Conservation (phyloP, 2,329 filamentous ascomycete species). For the Pseudonectria buxi region DNA sequence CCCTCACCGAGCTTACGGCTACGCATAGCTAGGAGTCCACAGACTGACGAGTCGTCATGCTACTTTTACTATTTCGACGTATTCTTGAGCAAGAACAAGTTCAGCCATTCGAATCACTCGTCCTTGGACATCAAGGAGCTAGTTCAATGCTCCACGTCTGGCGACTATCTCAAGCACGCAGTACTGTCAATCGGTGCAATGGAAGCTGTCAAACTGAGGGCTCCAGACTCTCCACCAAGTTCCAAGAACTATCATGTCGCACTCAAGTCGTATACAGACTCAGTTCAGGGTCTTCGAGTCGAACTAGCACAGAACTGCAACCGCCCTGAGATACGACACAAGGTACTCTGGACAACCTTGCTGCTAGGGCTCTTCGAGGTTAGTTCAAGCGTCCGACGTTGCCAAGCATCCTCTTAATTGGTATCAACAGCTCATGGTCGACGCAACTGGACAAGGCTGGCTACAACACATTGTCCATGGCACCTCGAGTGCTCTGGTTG, state of each 20-base stretch:
- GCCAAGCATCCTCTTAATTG: too few relatives aligned
- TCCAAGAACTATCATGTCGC: slow-evolving; percentile 8
- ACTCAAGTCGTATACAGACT: slow-evolving; percentile 20
- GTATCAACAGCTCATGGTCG: slow-evolving; percentile 24
- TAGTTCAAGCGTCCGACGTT: neutral
- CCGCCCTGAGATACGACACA: slow-evolving; percentile 1
- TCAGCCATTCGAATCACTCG: slow-evolving; percentile 8
- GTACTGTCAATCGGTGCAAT: slow-evolving; percentile 26
- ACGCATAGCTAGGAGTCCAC: slow-evolving; percentile 1
- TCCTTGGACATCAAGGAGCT: slow-evolving; percentile 16
- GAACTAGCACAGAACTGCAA: slow-evolving; percentile 6
- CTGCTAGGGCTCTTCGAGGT: slow-evolving; percentile 30
- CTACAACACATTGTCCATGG: slow-evolving; percentile 29
- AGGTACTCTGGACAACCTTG: slow-evolving; percentile 28
- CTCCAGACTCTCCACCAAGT: slow-evolving; percentile 1
- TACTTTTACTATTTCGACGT: slow-evolving; percentile 25
- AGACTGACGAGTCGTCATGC: slow-evolving; percentile 8
- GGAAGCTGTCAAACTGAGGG: slow-evolving; percentile 18
- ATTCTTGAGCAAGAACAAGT: slow-evolving; percentile 23
- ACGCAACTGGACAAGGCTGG: slow-evolving; percentile 26
- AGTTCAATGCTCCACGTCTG: slow-evolving; percentile 9
- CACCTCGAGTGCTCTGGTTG: slow-evolving; percentile 25
- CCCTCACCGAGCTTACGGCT: neutral
- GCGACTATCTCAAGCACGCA: slow-evolving; percentile 19
- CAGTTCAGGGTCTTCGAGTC: slow-evolving; percentile 16